Evolutionary conservation across 2,329 filamentous ascomycete genomes (phyloP).

Genomic region (Colletotrichum musicola): DNA sequence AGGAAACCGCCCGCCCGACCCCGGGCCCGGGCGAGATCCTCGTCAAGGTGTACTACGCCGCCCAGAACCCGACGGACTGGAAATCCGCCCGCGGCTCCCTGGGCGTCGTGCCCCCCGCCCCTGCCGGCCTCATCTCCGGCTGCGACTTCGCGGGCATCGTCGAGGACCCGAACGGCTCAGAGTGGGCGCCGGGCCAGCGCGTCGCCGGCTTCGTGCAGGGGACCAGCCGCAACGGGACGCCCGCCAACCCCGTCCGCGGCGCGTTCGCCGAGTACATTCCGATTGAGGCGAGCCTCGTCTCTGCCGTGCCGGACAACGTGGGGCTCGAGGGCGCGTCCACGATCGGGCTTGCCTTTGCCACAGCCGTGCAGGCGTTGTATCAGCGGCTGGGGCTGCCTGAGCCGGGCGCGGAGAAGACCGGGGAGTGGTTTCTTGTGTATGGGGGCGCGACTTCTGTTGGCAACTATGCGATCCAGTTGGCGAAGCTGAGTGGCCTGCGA

Average conservation of each 20-base stretch:
- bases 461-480: constrained; percentile 28
- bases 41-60: constrained; percentile 47
- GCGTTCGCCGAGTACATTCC: constrained; percentile 13
- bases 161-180: constrained; percentile 45
- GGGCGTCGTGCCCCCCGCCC: constrained; percentile 21
- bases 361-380: constrained; percentile 5
- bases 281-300: constrained; percentile 6
- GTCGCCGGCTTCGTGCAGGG: constrained; percentile 50
- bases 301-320: neutral
- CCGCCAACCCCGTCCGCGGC: constrained; percentile 15
- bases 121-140: constrained; percentile 45
- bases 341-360: neutral
- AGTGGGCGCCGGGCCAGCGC: constrained; percentile 47
- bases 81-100: constrained; percentile 38
- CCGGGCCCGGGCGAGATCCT: constrained; percentile 48
- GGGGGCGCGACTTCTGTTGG: constrained; percentile 41
- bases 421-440: constrained; percentile 42
- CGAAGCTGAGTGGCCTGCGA: neutral
- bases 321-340: neutral
- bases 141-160: constrained; percentile 51
- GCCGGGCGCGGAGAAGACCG: neutral
- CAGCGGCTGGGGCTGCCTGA: constrained; percentile 6
- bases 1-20: constrained; percentile 44
- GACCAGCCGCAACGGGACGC: constrained; percentile 24
- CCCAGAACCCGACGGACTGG: constrained; percentile 52